Evolutionary conservation across 2,329 filamentous ascomycete species (phyloP), one percentile per base, ranked within the genome.

Genomic region (Penicillium griseofulvum): DNA sequence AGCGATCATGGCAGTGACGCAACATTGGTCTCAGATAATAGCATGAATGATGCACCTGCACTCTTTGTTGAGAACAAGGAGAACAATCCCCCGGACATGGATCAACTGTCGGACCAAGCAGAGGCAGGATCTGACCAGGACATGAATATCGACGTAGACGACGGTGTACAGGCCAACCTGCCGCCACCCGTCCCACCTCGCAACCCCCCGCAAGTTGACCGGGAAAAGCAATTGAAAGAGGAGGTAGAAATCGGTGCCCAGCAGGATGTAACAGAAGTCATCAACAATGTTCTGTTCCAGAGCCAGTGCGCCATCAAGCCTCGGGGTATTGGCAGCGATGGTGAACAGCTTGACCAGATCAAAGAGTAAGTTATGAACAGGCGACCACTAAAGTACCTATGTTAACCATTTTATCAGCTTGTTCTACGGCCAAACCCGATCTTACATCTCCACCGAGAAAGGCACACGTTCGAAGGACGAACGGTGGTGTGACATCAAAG

Each of bases 261-360:
- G 68, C 92, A 99, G 74, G 94, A 99, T 74, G 93, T 97, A 5
- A 91, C 91, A 12, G 94, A 99, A 73, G 93, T 97, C 43, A 92
- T 97, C 77, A 91, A 91, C 55, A 94, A 93, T 66, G 89, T 96
- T 26, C 84, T 97, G 55, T 91, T 93, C 68, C 88, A 94, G 48
- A 80, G 97, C n/a, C 89, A 94, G 66, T 91, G 90, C 49, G 92
- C 93, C 2, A 92, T 97, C 67, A 86, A 83, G 54, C 83, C 90
- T 6, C 82, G 81, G n/a, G 83, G 81, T 4, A 77, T 83, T 33
- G 84, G 90, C 54, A 75, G 81, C 7, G 82, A 86, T 42, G 88
- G 88, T 3, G 88, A 95, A 60, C 93, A 97, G 71, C 76, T 86
- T 19, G 94, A 97, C 69, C 81, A 85, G 54, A 85, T 96, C 59